A percentile compares a stretch with the other conserved stretches of the same genome.
phyloP scores from a whole-genome alignment of 1,139 yeast genomes.

The Taphrina populina region DNA sequence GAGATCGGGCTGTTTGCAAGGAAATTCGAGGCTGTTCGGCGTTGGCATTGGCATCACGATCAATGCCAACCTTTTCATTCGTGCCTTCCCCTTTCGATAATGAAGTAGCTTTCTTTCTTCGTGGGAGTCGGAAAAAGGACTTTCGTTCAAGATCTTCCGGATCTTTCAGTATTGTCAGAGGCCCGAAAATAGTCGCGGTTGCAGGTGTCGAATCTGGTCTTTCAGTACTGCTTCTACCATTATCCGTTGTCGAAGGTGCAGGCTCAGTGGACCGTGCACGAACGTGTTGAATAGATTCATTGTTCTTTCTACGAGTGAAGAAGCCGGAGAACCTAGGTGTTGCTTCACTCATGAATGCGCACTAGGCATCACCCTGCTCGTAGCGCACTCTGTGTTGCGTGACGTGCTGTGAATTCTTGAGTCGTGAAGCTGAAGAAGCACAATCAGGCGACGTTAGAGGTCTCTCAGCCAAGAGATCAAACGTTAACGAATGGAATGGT shows the following conservation, averaged over 20 bases:
- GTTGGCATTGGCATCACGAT: slow-evolving; percentile 5
- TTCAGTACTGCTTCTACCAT: slow-evolving; percentile 4
- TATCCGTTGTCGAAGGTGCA: neutral
- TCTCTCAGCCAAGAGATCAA: too few relatives aligned
- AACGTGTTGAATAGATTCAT: neutral
- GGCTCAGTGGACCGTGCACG: neutral
- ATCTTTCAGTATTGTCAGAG: neutral
- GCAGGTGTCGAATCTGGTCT: neutral
- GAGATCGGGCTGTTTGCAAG: slow-evolving; percentile 16
- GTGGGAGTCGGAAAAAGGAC: slow-evolving; percentile 28
- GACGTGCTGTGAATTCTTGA: too few relatives aligned
- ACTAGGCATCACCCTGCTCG: too few relatives aligned
- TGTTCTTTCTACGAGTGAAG: slow-evolving; percentile 15
- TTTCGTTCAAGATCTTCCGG: neutral
- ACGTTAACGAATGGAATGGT: too few relatives aligned
- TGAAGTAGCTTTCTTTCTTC: slow-evolving; percentile 15
- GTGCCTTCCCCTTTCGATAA: slow-evolving; percentile 1
- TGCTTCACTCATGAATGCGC: slow-evolving; percentile 13
- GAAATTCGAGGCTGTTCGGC: slow-evolving; percentile 10
- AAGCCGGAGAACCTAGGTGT: slow-evolving; percentile 14
- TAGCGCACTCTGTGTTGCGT: too few relatives aligned
- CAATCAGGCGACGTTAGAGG: too few relatives aligned
- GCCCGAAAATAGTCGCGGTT: neutral
- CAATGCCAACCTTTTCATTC: neutral
- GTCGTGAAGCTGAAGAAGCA: too few relatives aligned